phyloP scores from a whole-genome alignment of 2,329 filamentous ascomycete species.

The Monilinia fructicola region DNA sequence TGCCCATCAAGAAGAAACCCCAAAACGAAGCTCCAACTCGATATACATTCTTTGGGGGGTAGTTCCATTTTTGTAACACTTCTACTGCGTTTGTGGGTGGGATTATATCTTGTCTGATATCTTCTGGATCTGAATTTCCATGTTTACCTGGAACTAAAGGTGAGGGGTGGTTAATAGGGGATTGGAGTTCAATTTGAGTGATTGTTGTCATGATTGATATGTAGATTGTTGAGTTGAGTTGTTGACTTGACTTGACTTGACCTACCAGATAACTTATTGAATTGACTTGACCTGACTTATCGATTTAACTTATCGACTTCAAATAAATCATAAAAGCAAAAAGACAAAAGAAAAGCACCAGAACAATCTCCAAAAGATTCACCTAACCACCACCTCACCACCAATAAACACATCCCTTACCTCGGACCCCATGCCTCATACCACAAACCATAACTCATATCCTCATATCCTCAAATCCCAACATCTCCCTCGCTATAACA shows the following conservation, averaged over 20 bases:
- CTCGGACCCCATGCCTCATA: too few species aligned
- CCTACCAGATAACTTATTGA: too few species aligned
- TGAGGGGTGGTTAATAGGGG: neutral
- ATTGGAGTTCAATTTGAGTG: neutral
- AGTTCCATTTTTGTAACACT: slow-evolving; percentile 60
- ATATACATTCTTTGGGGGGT: slow-evolving; percentile 56
- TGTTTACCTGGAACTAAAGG: neutral
- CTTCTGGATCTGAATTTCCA: slow-evolving; percentile 7
- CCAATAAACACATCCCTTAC: too few species aligned
- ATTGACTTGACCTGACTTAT: too few species aligned
- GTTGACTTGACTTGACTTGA: neutral
- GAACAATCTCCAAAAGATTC: too few species aligned
- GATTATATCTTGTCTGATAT: slow-evolving; percentile 14
- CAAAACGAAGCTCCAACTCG: slow-evolving; percentile 60
- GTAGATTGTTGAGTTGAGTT: too few species aligned
- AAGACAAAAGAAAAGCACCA: too few species aligned
- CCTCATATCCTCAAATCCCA: too few species aligned
- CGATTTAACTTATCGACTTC: too few species aligned
- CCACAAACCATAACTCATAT: too few species aligned
- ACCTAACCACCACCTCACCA: too few species aligned
- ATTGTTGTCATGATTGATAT: slow-evolving; percentile 6
- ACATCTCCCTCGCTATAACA: neutral
- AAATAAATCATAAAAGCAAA: too few species aligned
- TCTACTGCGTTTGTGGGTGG: slow-evolving; percentile 12
- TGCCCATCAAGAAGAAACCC: slow-evolving; percentile 58